Conservation (phyloP, 768 basidiomycete species). For the Auriculariales sp. region DNA sequence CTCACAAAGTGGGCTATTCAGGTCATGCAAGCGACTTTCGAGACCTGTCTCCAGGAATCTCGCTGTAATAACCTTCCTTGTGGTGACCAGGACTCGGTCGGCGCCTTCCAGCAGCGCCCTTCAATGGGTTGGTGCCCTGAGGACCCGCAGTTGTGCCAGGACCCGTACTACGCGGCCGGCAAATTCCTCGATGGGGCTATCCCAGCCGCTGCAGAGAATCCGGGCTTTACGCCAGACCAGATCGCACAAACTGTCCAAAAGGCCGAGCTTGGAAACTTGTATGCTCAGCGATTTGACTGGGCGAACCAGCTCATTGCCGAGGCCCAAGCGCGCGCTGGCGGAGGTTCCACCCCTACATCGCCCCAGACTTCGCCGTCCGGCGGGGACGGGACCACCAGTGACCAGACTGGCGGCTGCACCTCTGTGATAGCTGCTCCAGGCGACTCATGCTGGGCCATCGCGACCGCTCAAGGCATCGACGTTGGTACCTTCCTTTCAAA, state of each 20-base stretch:
- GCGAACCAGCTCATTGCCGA: background rate
- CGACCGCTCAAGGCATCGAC: constrained; percentile 25
- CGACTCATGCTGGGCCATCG: constrained; percentile 36
- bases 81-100: background rate
- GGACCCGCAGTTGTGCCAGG: background rate
- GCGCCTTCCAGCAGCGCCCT: background rate
- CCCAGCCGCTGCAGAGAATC: background rate
- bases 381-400: background rate
- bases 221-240: background rate
- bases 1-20: background rate
- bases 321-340: background rate
- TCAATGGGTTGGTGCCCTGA: background rate
- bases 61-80: background rate
- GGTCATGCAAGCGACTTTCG: background rate
- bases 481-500: constrained; percentile 35
- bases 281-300: background rate
- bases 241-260: background rate
- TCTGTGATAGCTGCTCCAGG: constrained; percentile 16
- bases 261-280: background rate
- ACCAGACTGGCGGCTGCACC: too few species aligned
- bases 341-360: background rate
- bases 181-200: background rate
- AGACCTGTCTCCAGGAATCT: background rate
- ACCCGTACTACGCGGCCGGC: background rate
- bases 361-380: background rate